Base-by-base conservation (phyloP, 495 filamentous ascomycete genomes). In the Penicillium arizonense region DNA sequence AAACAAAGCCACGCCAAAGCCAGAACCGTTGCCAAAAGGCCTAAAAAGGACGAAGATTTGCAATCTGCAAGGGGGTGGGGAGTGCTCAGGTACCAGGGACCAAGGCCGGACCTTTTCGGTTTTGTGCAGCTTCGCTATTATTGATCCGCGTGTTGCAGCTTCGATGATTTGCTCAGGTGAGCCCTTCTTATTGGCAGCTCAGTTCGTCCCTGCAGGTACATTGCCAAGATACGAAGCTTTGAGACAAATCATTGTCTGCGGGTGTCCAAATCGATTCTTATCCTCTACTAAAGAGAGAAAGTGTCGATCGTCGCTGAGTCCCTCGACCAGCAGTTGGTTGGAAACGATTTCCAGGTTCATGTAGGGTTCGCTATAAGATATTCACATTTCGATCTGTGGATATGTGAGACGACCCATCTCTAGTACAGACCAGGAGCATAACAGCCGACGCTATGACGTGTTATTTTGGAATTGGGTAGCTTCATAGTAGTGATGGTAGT, bases 41-140 rank as follows among this genome's bases (percentile, higher is more conserved):
- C 28, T 18, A 18, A 30, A 30, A 30, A 10, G 5, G 28, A 30
- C 8, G 28, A 30, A 30, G 8, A 30, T 10, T 30, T 30, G 28
- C 28, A 7, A 13, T 28, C 42, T 61, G 58, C 58, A 61, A 61
- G 58, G 58, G 58, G 58, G 55, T 58, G 58, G 58, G 18, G 41
- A 32, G 23, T 28, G 20, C 11, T 48, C 35, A 52, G 45, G 44
- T 44, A 49, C 53, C 39, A 36, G 44, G 18, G 10, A 26, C 30
- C 47, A 16, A 50, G 24, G 39, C 34, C 3, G 30, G 34, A 13
- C 48, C 30, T 24, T 34, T 50, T 50, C 34, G 9, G 48, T 9
- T 1, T 35, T 21, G 32, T 50, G 39, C 48, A 47, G 33, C 13
- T n/a, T n/a, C 44, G 18, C 28, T 40, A 50, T 39, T 50, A 50